Evolutionary conservation across 2,329 filamentous ascomycete species (phyloP).

Genomic region (Chaetomium sp.): DNA sequence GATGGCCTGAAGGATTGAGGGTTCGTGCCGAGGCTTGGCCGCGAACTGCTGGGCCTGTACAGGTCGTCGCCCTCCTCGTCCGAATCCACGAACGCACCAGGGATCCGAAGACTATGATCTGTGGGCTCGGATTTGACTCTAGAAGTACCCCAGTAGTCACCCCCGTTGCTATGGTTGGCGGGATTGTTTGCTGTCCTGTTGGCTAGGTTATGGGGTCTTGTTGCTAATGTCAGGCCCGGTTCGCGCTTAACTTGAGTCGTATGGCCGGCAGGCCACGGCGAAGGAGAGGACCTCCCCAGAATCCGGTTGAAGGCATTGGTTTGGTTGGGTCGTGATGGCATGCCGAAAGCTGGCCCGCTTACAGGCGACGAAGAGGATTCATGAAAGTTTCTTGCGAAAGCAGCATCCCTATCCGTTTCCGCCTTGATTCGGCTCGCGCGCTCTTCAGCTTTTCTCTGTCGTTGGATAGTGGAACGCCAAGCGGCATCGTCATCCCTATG

Average conservation of each 20-base stretch:
- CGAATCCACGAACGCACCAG: conserved; percentile 10
- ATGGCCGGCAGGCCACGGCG: neutral
- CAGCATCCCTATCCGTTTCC: conserved; percentile 30
- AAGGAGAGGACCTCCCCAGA: conserved; percentile 10
- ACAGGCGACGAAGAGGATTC: conserved; percentile 1
- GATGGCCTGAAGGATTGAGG: conserved; percentile 2
- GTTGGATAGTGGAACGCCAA: conserved; percentile 20
- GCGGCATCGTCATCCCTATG: conserved; percentile 21
- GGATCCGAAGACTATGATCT: conserved; percentile 4
- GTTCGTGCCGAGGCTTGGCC: neutral
- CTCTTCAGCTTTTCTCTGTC: conserved; percentile 31
- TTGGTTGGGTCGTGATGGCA: conserved; percentile 7
- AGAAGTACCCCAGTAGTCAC: neutral
- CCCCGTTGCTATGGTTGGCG: neutral
- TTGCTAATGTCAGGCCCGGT: neutral
- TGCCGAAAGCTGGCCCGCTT: neutral
- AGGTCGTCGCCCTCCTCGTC: conserved; percentile 7
- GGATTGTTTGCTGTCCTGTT: neutral
- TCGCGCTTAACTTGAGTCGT: conserved; percentile 5
- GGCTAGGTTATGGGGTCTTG: conserved; percentile 5
- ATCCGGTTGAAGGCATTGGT: conserved; percentile 21
- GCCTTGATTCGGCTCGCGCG: conserved; percentile 32
- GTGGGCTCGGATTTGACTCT: conserved; percentile 1
- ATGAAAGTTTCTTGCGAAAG: conserved; percentile 15
- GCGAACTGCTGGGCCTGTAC: neutral